Evolutionary conservation across 2,329 filamentous ascomycete genomes (phyloP).

Genomic region (Thyridium curvatum): DNA sequence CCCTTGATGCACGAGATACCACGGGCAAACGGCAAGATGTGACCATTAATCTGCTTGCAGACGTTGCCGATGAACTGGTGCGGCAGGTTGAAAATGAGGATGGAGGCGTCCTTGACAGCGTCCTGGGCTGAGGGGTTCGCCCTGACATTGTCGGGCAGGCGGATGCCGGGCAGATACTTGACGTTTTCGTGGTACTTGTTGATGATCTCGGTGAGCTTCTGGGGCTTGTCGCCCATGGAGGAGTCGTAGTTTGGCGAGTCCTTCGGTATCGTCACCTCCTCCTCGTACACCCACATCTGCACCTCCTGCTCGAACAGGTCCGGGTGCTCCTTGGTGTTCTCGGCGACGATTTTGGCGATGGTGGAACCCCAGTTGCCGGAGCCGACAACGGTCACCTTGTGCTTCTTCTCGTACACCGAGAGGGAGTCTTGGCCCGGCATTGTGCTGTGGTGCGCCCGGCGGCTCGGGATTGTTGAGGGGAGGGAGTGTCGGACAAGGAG

Average conservation of each 20-base stretch:
- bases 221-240: conserved; percentile 55
- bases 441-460: conserved; percentile 5
- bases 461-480: background rate
- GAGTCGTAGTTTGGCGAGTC: conserved; percentile 68
- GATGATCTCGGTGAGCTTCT: conserved; percentile 88
- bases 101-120: conserved; percentile 75
- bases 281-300: conserved; percentile 99
- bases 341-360: conserved; percentile 93
- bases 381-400: conserved; percentile 90
- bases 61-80: conserved; percentile 92
- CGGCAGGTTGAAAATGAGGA: conserved; percentile 92
- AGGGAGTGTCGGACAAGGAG: background rate
- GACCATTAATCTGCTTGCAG: conserved; percentile 76
- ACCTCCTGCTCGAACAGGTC: conserved; percentile 82
- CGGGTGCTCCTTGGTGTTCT: conserved; percentile 75
- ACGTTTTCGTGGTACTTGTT: conserved; percentile 92
- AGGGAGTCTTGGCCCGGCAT: conserved; percentile 22
- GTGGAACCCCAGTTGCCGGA: conserved; percentile 99
- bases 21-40: conserved; percentile 85
- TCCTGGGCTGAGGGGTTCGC: conserved; percentile 78
- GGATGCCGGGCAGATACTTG: conserved; percentile 92
- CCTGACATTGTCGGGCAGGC: conserved; percentile 74
- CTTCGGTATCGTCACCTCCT: conserved; percentile 70
- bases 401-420: conserved; percentile 58
- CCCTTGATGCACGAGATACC: conserved; percentile 98